Evolutionary conservation across 2,329 filamentous ascomycete genomes (phyloP), one percentile per base, ranked within the genome.

Genomic region (Karstenula rhodostoma): DNA sequence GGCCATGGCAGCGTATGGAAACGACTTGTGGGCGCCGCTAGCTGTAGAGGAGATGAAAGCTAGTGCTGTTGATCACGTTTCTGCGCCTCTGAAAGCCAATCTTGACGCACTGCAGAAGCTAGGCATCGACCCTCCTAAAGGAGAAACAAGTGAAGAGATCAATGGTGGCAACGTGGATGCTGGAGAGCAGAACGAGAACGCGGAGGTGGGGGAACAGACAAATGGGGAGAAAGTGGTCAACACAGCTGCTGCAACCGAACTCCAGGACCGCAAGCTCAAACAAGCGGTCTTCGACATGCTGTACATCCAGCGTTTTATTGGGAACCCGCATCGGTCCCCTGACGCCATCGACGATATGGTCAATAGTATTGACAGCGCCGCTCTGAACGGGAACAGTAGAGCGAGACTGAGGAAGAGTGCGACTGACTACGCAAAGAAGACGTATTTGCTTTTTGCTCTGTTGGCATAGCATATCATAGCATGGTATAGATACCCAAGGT

Each of bases 341-440:
- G 58, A 60, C 12, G 56, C 61, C 15, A 48, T 66, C 7, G 75
- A 82, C 59, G 71, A 76, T 9, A 73, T 91, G 19, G 80, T 83
- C 56, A 77, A 81, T 17, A 79, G 78, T 6, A 66, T 85, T 3
- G 70, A 72, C 25, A 66, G 82, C 2, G 69, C 89, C 7, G 84
- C 84, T 0, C 73, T 84, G 4, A 81, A 84, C 29, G 76, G 81
- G 12, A 79, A 77, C 6, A 80, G 79, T 17, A 77, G 83, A 47
- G 86, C 86, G 63, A 77, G 81, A 46, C 76, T 96, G 40, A 77
- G 73, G 66, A 90, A 89, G 76, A 81, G 84, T 17, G 87, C 92
- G 6, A 81, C 84, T 48, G 92, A 94, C 54, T 96, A 95, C 76
- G 95, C 92, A 88, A 92, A 90, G 80, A 87, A 90, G 70, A 95